A percentile compares a stretch with the other conserved stretches of the same genome.
Conservation (phyloP, 495 filamentous ascomycete genomes). For the Penicillium simplicissimum region DNA sequence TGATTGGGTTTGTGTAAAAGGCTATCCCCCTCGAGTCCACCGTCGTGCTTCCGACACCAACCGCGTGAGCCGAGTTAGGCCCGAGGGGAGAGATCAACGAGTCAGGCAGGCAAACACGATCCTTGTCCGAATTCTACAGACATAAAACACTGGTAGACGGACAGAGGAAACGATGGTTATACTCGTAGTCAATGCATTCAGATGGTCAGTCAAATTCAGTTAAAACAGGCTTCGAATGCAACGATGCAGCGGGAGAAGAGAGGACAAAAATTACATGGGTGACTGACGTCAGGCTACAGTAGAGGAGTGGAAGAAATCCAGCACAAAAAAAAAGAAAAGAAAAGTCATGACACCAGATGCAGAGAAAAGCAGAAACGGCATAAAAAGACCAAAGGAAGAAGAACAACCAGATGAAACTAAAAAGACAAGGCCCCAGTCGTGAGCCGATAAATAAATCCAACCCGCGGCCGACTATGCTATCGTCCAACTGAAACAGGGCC, state of each 20-base stretch:
- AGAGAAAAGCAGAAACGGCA: background rate
- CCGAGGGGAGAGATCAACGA: background rate
- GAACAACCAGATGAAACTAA: background rate
- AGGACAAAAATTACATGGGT: constrained; percentile 14
- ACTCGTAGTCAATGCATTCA: constrained; percentile 5
- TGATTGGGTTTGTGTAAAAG: constrained; percentile 15
- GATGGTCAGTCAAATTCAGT: constrained; percentile 3
- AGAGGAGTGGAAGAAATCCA: background rate
- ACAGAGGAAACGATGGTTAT: background rate
- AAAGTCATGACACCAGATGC: constrained; percentile 22
- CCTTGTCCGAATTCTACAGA: too few relatives aligned
- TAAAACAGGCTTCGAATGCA: constrained; percentile 24
- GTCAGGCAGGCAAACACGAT: background rate
- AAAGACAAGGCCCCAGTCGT: constrained; percentile 2
- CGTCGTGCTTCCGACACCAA: constrained; percentile 19
- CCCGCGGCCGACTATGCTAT: background rate
- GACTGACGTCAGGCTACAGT: constrained; percentile 15
- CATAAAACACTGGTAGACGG: background rate
- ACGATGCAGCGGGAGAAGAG: background rate
- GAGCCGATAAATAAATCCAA: constrained; percentile 5
- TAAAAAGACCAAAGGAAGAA: background rate
- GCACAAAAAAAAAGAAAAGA: constrained; percentile 13
- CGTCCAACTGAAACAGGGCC: background rate
- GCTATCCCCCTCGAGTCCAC: constrained; percentile 16
- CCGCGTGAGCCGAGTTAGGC: constrained; percentile 6